Evolutionary conservation across 78 protist genomes (phyloP).

Genomic region (Planoprotostelium fungivorum): DNA sequence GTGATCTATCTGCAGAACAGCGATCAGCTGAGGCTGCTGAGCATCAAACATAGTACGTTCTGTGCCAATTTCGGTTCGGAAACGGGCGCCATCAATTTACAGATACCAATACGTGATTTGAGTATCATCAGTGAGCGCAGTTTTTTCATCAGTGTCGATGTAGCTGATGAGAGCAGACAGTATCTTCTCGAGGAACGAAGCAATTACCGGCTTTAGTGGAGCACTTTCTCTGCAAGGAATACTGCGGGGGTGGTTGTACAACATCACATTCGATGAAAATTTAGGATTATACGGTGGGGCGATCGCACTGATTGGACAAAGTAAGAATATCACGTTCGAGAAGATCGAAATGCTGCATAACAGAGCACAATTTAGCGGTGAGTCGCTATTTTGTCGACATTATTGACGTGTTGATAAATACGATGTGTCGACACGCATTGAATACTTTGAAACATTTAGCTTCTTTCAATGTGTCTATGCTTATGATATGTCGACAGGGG

Average conservation of each 20-base stretch:
- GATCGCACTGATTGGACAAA: background rate
- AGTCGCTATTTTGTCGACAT: too few relatives aligned
- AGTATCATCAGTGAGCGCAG: background rate
- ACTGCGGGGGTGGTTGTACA: background rate
- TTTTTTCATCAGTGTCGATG: background rate
- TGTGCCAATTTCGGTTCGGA: background rate
- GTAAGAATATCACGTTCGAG: background rate
- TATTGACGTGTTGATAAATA: too few relatives aligned
- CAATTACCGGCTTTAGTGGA: background rate
- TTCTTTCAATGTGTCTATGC: background rate
- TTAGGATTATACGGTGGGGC: background rate
- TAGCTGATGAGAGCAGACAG: background rate
- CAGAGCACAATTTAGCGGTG: too few relatives aligned
- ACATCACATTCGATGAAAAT: background rate
- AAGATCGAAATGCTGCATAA: background rate
- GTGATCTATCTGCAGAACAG: background rate
- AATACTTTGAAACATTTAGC: background rate
- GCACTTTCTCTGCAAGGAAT: background rate
- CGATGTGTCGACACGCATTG: background rate
- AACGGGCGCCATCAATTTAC: background rate
- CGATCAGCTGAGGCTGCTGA: background rate
- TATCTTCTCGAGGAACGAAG: background rate
- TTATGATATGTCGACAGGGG: background rate
- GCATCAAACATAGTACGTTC: background rate
- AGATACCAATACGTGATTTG: background rate